Base-by-base conservation (phyloP, 495 filamentous ascomycete genomes). In the Hypoxylon lienhwacheense region DNA sequence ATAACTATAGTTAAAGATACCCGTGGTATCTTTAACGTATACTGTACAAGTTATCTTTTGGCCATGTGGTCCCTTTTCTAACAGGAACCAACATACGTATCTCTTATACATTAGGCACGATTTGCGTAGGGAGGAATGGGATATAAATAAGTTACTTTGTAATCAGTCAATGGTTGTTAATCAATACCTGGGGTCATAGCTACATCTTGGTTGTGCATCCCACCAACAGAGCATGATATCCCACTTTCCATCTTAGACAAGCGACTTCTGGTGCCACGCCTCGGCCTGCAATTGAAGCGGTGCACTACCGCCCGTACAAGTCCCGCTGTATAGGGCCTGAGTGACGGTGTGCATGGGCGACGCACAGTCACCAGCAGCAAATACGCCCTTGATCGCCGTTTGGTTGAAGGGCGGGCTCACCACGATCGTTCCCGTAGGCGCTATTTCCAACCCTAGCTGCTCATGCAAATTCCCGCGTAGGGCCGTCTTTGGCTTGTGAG, bases 281-380 rank as follows among this genome's bases (percentile, higher is more conserved):
- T 64, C 63, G 5, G 55, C 55, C 31, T 63, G 59, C 26, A 66
- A 29, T 1, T 19, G 22, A 12, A 60, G 55, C 16, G 54, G 59
- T 15, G 64, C 33, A 7, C 59, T 63, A 5, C 47, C 59, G 7
- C 53, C 63, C 5, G 51, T 55, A 8, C n/a, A 43, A 11, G 35
- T 49, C 8, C 66, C 64, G 54, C 63, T 66, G 33, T 40, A 49
- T 6, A 39, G 43, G 2, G 63, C 65, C n/a, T 22, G 48, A 0
- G 53, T 29, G 17, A 68, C 65, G 5, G 49, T 24, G 19, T 55
- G 53, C 24, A 64, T 26, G 34, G 54, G 43, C 2, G 65, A 55
- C 11, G 63, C 59, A 25, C 55, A 66, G 14, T 68, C 64, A 10
- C 66, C 66, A 5, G 57, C 63, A 1, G 66, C 66, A 40, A 45